These are phyloP conservation scores for Sporopachydermia quercuum DNA, from an alignment of 805 yeast genomes.

Conservation along the genomic window DNA sequence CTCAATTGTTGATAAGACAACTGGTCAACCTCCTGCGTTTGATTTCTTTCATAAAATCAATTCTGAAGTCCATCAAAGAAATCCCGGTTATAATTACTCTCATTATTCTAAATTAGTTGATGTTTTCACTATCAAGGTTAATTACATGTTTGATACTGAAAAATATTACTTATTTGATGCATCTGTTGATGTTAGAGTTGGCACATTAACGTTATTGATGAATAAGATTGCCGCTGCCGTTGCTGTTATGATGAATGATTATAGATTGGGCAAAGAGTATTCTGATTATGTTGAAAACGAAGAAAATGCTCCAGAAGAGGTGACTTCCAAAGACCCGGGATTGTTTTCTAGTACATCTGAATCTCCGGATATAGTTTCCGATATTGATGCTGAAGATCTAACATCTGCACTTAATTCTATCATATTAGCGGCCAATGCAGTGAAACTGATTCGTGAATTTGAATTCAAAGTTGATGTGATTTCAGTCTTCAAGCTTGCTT, in stretches of 20 bases:
- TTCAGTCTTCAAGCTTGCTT: slow-evolving; percentile 17
- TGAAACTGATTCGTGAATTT: slow-evolving; percentile 18
- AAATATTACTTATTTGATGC: background rate
- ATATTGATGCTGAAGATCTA: background rate
- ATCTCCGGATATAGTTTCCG: background rate
- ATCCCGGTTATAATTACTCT: background rate
- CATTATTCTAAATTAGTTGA: background rate
- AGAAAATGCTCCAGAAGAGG: too few relatives aligned
- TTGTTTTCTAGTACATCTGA: too few relatives aligned
- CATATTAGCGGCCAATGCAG: too few relatives aligned
- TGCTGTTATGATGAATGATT: too few relatives aligned
- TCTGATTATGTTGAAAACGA: too few relatives aligned
- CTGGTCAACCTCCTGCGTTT: too few relatives aligned
- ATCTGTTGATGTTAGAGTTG: background rate
- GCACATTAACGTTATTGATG: background rate
- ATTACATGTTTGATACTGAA: background rate
- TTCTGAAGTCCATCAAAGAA: background rate
- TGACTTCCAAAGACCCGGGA: too few relatives aligned
- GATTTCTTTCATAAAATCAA: background rate
- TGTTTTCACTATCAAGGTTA: background rate
- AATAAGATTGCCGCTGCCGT: background rate
- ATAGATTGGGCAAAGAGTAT: too few relatives aligned
- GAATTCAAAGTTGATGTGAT: slow-evolving; percentile 19
- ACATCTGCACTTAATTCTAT: background rate
- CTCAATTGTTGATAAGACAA: too few relatives aligned